Conservation (phyloP, 352 stramenopile species). For the Blastocystis sp. region DNA sequence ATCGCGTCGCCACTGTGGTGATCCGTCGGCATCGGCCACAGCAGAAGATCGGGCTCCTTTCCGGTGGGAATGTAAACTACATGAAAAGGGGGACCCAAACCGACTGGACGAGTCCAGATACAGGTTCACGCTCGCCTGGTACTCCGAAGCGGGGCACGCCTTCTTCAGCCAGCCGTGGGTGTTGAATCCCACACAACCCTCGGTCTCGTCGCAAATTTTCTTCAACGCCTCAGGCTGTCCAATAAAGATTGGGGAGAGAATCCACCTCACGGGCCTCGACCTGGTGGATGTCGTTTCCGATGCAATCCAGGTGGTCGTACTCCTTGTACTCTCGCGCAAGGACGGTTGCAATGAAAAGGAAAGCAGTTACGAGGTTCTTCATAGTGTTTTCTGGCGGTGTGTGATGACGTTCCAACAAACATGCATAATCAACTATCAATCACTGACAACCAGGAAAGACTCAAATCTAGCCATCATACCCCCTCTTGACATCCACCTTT, state of each 20-base stretch:
- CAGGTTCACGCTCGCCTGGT: not conserved
- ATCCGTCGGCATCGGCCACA: slow-evolving; percentile 32
- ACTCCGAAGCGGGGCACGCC: not conserved
- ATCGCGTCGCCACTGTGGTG: slow-evolving; percentile 5
- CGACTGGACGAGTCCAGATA: slow-evolving; percentile 34
- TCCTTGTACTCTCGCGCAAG: slow-evolving; percentile 28
- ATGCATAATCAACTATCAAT: slow-evolving; percentile 6
- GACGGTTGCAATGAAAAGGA: not conserved
- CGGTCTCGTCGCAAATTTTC: slow-evolving; percentile 50
- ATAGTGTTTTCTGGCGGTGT: too few species aligned
- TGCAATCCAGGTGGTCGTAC: not conserved
- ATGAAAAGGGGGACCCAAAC: not conserved
- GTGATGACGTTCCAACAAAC: not conserved
- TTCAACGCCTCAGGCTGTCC: slow-evolving; percentile 21
- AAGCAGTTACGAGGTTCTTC: not conserved
- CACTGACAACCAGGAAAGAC: slow-evolving; percentile 3
- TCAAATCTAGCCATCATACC: not conserved
- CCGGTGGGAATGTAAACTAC: slow-evolving; percentile 38
- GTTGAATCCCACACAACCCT: slow-evolving; percentile 52
- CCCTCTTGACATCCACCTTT: not conserved
- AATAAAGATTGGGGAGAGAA: not conserved
- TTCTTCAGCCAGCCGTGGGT: slow-evolving; percentile 55
- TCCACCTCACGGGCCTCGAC: not conserved
- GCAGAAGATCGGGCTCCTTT: slow-evolving; percentile 39
- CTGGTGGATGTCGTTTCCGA: slow-evolving; percentile 45